Evolutionary conservation across 305 asterid species (phyloP), one percentile per base, ranked within the genome.

Genomic region (Fraxinus platypoda): DNA sequence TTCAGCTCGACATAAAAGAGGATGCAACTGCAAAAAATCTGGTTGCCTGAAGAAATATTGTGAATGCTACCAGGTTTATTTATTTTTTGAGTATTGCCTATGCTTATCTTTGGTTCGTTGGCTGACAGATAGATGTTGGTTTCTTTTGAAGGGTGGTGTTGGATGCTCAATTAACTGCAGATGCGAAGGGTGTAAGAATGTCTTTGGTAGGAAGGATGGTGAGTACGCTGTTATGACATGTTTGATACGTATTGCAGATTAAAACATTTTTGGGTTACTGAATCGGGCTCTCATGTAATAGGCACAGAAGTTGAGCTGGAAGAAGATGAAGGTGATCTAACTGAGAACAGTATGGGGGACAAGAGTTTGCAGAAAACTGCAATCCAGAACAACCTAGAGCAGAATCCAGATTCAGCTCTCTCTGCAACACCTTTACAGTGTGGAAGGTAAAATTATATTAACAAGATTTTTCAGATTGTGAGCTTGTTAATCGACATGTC

Each of bases 21-120:
- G 99, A 81, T 96, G 99, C 92, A 96, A 94, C 93, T 95, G 99
- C 95, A 95, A 94, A 75, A 95, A 94, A 87, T 95, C 99, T 0
- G 97, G 98, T 70, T 95, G 98, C 87, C 90, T 92, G 80, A 95
- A 95, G 92, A 95, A 94, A 86, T 95, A 95, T 78, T 95, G 99
- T 57, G 99, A 95, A 93, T 95, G 99, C 87, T 95, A 90, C 88
- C 99, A 95, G 97, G 99, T 95, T 84, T 78, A 79, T 81, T 41
- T 38, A 0, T 15, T 81, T 3, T 68, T 38, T 78, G 57, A n/a
- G 30, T 76, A 30, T 73, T 66, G 25, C 28, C 30, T 70, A 6
- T 31, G 26, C 49, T 25, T 71, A 74, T 82, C 49, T 71, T 70
- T 75, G 68, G 57, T 80, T 62, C 21, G 74, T 76, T 28, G 12